Evolutionary conservation across 345 rosid genomes (phyloP), one percentile per base, ranked within the genome.

Genomic region (Cardamine occulta): DNA sequence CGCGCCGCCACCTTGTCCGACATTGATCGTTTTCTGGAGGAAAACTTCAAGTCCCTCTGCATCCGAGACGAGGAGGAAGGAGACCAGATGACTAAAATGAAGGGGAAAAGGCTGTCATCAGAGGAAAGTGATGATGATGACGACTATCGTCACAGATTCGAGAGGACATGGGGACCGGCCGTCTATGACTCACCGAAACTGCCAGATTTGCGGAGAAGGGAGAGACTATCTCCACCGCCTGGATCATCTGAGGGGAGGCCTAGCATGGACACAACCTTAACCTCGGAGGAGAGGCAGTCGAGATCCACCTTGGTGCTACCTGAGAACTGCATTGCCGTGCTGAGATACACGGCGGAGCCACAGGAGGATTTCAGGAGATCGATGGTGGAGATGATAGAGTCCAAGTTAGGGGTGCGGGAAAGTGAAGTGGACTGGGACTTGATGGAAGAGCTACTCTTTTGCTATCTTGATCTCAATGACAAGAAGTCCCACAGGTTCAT

Each of bases 41-140:
- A 91, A 79, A 94, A 94, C 78, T 91, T 94, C 79, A 85, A 70
- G 58, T 90, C 98, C n/a, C 87, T 94, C 42, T 94, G 86, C 66
- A 59, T 88, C 45, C 61, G 69, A 3, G 91, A 88, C 4, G 73
- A 17, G 1, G 68, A 70, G 3, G 47, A 32, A 11, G 72, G n/a
- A 12, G 42, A 23, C 54, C 10, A 2, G 56, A 1, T 58, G 61
- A 14, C 12, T 40, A 72, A 66, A 60, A 32, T 52, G 26, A 72
- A 72, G 48, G 68, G 53, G 72, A 66, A 71, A 56, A 63, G 10
- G 31, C 64, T 32, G 48, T 60, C 56, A 29, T 77, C 47, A 39
- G 76, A 73, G 26, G 60, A 68, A 29, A 74, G 8, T 40, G 34
- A 45, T 15, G 66, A 45, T 15, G 66, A 28, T 4, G 31, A 28